Evolutionary conservation across 371 early-diverging fungal genomes (phyloP).

Genomic region (Lichtheimia corymbifera): DNA sequence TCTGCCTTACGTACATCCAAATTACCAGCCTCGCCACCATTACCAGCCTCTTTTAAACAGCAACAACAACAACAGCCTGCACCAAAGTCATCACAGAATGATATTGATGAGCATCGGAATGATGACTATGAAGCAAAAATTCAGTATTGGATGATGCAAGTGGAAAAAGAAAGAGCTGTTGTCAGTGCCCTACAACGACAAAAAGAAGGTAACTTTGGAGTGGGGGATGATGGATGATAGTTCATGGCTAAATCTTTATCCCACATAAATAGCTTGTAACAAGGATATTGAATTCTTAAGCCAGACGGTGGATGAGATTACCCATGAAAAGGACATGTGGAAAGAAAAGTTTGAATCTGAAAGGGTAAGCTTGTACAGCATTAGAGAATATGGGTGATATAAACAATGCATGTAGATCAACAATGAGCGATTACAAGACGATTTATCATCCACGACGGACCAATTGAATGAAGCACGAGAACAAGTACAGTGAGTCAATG

Average conservation of each 20-base stretch:
- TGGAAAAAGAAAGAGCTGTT: slow-evolving; percentile 43
- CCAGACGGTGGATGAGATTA: slow-evolving; percentile 30
- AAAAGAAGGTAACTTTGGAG: slow-evolving; percentile 25
- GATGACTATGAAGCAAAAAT: neutral
- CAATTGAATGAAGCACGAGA: slow-evolving; percentile 6
- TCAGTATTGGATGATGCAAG: slow-evolving; percentile 10
- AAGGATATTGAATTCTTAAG: slow-evolving; percentile 37
- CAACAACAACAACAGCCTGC: neutral
- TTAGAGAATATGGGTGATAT: neutral
- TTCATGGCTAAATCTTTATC: too few relatives aligned
- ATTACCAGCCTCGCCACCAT: neutral
- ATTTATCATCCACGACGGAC: slow-evolving; percentile 6
- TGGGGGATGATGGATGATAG: too few relatives aligned
- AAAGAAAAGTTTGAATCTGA: slow-evolving; percentile 30
- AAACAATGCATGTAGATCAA: slow-evolving; percentile 1
- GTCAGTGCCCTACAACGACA: slow-evolving; percentile 42
- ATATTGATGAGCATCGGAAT: neutral
- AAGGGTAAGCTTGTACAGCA: slow-evolving; percentile 20
- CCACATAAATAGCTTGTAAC: slow-evolving; percentile 19
- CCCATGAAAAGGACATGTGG: slow-evolving; percentile 27
- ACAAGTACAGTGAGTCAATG: slow-evolving; percentile 1
- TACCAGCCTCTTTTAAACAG: slow-evolving; percentile 2
- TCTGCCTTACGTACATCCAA: neutral
- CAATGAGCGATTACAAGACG: slow-evolving; percentile 12
- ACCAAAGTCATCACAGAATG: neutral